Percentiles rank a stretch among this genome's conserved stretches.
phyloP scores from a whole-genome alignment of 306 rosid species.

The Fragaria ananassa region DNA sequence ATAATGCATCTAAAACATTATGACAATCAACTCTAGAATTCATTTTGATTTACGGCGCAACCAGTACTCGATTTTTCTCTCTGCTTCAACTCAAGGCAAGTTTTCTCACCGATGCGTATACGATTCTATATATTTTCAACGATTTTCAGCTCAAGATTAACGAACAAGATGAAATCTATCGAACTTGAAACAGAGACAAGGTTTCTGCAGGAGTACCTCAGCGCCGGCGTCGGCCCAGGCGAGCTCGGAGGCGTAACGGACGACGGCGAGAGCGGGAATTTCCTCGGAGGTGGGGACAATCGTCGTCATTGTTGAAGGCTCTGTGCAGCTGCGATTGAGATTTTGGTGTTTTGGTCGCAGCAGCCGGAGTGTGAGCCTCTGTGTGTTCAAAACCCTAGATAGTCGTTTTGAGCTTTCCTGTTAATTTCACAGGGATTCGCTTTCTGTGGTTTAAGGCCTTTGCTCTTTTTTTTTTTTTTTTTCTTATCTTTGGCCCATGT shows the following conservation, averaged over 20 bases:
- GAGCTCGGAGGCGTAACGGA: constrained; percentile 77
- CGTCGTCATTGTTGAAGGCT: constrained; percentile 62
- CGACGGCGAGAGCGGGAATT: constrained; percentile 77
- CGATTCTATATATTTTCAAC: background rate
- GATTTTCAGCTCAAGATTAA: background rate
- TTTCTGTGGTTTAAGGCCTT: background rate
- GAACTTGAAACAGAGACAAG: background rate
- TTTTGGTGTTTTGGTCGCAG: constrained; percentile 3
- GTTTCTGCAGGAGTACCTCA: constrained; percentile 42
- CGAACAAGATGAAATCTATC: background rate
- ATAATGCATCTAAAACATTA: too few relatives aligned
- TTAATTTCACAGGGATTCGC: background rate
- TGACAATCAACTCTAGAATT: background rate
- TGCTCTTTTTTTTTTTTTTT: background rate
- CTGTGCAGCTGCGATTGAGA: constrained; percentile 30
- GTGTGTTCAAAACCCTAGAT: background rate
- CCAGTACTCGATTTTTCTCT: background rate
- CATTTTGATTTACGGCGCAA: background rate
- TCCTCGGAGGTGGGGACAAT: constrained; percentile 90
- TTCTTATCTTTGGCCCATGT: background rate
- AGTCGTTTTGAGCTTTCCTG: background rate
- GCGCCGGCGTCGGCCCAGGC: constrained; percentile 96
- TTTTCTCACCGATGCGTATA: background rate
- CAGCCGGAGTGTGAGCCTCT: background rate
- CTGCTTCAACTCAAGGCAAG: background rate